A percentile compares a stretch with the other conserved stretches of the same genome.
Evolutionary conservation across 257 asterid species (phyloP).

Genomic region (Rubia yunnanensis): DNA sequence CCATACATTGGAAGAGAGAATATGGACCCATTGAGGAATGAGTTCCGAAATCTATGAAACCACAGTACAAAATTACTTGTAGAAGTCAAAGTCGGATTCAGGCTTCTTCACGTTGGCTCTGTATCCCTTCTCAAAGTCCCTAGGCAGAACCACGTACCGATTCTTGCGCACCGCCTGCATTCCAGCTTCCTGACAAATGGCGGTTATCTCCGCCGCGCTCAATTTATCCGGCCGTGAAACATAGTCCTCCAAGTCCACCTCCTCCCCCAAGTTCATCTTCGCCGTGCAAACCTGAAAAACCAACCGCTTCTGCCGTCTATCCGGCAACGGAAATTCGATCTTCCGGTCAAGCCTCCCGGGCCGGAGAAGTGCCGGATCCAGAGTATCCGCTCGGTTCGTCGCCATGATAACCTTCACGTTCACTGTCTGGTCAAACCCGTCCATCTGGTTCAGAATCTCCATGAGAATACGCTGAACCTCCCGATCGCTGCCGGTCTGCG

Average conservation of each 20-base stretch:
- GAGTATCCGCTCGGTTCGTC: conserved; percentile 81
- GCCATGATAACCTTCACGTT: conserved; percentile 91
- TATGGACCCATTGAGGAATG: too few species aligned
- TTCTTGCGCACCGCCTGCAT: conserved; percentile 91
- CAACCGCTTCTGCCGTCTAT: conserved; percentile 81
- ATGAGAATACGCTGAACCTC: conserved; percentile 85
- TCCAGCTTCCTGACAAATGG: conserved; percentile 88
- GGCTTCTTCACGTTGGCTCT: conserved; percentile 84
- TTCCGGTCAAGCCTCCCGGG: conserved; percentile 92
- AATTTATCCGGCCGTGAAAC: conserved; percentile 87
- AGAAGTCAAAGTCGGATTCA: conserved; percentile 75
- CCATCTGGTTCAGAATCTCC: conserved; percentile 90
- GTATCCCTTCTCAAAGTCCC: conserved; percentile 85
- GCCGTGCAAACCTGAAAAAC: conserved; percentile 92
- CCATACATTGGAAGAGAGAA: too few species aligned
- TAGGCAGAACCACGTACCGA: conserved; percentile 71
- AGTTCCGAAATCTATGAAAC: too few species aligned
- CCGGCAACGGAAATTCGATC: conserved; percentile 92
- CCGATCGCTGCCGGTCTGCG: conserved; percentile 83
- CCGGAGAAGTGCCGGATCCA: conserved; percentile 89
- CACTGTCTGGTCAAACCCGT: conserved; percentile 84
- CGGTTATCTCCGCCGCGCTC: conserved; percentile 89
- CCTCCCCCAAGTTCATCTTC: conserved; percentile 76
- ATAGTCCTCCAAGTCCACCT: conserved; percentile 82
- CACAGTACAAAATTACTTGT: conserved; percentile 23